These are phyloP conservation scores for Drosera capensis DNA, from an alignment of 148 eudicot species.

Conservation along the genomic window DNA sequence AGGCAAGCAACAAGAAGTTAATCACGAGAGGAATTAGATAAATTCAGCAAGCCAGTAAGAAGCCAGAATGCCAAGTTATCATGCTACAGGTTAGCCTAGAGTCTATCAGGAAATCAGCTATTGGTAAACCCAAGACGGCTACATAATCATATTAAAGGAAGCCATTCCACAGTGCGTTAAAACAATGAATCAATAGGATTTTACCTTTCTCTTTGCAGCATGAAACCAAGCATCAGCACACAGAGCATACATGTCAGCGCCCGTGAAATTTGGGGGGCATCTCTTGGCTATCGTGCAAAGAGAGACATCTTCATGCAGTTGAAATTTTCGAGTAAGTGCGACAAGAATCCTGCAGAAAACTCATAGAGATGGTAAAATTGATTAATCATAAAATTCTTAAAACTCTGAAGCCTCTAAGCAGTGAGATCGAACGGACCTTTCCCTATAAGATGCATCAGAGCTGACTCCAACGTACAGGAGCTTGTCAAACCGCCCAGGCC, in stretches of 20 bases:
- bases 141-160: too few relatives aligned
- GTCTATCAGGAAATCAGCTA: too few relatives aligned
- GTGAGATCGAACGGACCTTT: slow-evolving; percentile 42
- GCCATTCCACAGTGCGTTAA: neutral
- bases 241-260: slow-evolving; percentile 97
- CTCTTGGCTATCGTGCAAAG: slow-evolving; percentile 63
- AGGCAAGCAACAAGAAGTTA: too few relatives aligned
- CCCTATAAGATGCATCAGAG: slow-evolving; percentile 80
- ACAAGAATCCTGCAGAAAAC: slow-evolving; percentile 62
- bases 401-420: neutral
- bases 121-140: too few relatives aligned
- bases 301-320: slow-evolving; percentile 75
- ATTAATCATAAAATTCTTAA: neutral
- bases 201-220: slow-evolving; percentile 89
- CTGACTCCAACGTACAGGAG: slow-evolving; percentile 89
- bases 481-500: slow-evolving; percentile 99
- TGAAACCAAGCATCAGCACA: slow-evolving; percentile 99
- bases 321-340: slow-evolving; percentile 83
- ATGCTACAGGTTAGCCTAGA: too few relatives aligned
- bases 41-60: too few relatives aligned
- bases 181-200: neutral
- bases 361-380: too few relatives aligned
- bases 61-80: too few relatives aligned
- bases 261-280: slow-evolving; percentile 93
- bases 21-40: too few relatives aligned